A percentile compares a stretch with the other conserved stretches of the same genome.
Evolutionary conservation across 192 early-diverging fungal genomes (phyloP).

Genomic region (Mortierella claussenii): DNA sequence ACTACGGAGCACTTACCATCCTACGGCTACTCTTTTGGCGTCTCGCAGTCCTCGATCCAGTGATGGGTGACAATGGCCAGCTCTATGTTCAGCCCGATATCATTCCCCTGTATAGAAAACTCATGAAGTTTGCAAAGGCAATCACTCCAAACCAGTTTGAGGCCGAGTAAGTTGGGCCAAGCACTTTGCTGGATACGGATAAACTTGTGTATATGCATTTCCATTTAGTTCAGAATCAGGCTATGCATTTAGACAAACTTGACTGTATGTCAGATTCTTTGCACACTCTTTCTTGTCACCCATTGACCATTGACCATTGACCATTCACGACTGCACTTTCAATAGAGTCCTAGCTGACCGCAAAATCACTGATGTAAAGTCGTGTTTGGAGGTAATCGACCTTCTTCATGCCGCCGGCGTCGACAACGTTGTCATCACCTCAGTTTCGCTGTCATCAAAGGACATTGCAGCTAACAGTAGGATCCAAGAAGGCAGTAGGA

Average conservation of each 20-base stretch:
- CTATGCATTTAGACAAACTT: too few relatives aligned
- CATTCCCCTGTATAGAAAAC: slow-evolving; percentile 80
- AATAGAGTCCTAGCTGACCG: slow-evolving; percentile 65
- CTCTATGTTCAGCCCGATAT: slow-evolving; percentile 86
- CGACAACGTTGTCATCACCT: slow-evolving; percentile 81
- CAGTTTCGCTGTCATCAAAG: slow-evolving; percentile 56
- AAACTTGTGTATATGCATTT: too few relatives aligned
- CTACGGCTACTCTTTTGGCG: not conserved
- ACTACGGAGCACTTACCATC: too few relatives aligned
- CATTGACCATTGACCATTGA: too few relatives aligned
- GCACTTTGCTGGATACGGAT: too few relatives aligned
- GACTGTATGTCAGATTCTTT: too few relatives aligned
- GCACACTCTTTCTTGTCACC: too few relatives aligned
- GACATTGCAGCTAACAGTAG: slow-evolving; percentile 28
- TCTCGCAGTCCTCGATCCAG: slow-evolving; percentile 81
- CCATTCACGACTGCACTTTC: not conserved
- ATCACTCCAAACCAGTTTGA: slow-evolving; percentile 96
- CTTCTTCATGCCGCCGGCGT: slow-evolving; percentile 75
- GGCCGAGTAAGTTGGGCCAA: slow-evolving; percentile 68
- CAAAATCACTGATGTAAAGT: slow-evolving; percentile 58
- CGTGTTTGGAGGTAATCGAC: slow-evolving; percentile 66
- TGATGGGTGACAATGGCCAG: slow-evolving; percentile 88
- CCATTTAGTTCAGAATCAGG: too few relatives aligned
- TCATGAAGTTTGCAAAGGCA: slow-evolving; percentile 73
- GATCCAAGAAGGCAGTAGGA: too few relatives aligned